These are phyloP conservation scores for Gaeumannomyces tritici DNA, from an alignment of 2,329 filamentous ascomycete genomes.

Conservation along the genomic window DNA sequence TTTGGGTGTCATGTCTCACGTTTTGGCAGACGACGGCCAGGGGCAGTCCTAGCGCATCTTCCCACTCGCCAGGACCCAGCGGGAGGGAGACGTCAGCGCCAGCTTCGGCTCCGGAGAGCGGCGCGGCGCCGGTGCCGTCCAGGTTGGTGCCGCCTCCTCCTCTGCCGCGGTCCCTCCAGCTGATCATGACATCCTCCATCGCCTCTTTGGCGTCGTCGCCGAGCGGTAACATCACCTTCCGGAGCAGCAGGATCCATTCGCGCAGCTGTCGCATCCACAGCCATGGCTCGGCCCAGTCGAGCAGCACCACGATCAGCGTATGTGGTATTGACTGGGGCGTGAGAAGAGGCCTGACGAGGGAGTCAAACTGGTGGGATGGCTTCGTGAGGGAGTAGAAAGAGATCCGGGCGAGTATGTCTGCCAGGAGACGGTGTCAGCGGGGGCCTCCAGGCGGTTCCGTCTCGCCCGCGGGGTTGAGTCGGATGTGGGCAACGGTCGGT, in stretches of 20 bases:
- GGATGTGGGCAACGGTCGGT: not conserved
- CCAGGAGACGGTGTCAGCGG: not conserved
- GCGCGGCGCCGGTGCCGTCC: constrained; percentile 48
- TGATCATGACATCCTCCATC: constrained; percentile 77
- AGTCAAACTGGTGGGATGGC: constrained; percentile 72
- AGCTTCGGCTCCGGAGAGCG: constrained; percentile 9
- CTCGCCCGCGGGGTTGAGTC: not conserved
- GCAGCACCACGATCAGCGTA: constrained; percentile 79
- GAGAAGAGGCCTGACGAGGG: constrained; percentile 74
- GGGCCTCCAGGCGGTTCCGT: not conserved
- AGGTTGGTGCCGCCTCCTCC: constrained; percentile 52
- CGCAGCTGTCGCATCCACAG: constrained; percentile 81
- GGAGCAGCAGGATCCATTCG: constrained; percentile 80
- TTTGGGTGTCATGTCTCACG: constrained; percentile 35
- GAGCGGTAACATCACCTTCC: constrained; percentile 64
- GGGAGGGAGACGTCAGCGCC: constrained; percentile 56
- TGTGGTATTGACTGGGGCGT: constrained; percentile 77
- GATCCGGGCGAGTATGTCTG: constrained; percentile 81
- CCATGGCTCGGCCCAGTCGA: constrained; percentile 94
- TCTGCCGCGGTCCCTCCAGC: constrained; percentile 69
- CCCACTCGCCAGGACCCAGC: constrained; percentile 84
- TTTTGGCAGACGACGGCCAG: constrained; percentile 95
- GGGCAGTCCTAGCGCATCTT: constrained; percentile 77
- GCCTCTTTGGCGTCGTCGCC: constrained; percentile 68
- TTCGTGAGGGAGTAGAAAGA: constrained; percentile 84